These are phyloP conservation scores for Lecanoromycetidae sp. DNA, from an alignment of 2,329 filamentous ascomycete genomes.

Conservation along the genomic window DNA sequence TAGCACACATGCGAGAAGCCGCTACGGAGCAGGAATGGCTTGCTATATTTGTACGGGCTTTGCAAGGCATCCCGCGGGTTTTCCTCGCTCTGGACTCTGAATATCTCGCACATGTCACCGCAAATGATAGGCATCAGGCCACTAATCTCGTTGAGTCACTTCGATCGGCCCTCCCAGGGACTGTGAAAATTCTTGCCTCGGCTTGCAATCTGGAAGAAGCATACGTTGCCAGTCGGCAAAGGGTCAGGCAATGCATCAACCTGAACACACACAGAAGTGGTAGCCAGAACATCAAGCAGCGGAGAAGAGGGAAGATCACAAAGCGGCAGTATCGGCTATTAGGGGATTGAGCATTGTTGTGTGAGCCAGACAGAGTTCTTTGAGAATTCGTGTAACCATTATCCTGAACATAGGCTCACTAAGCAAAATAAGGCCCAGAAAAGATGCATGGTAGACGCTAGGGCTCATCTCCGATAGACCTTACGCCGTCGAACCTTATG, in stretches of 20 bases:
- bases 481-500: no score
- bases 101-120: slow-evolving; percentile 1
- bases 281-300: no score
- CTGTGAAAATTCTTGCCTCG: slow-evolving; percentile 1
- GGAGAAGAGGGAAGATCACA: no score
- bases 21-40: slow-evolving; percentile 10
- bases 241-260: neutral
- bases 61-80: slow-evolving; percentile 1
- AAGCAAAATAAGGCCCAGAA: no score
- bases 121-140: neutral
- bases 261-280: no score
- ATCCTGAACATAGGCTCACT: no score
- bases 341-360: no score
- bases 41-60: slow-evolving; percentile 1
- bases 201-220: neutral
- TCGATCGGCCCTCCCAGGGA: neutral
- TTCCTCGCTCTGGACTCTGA: slow-evolving; percentile 9
- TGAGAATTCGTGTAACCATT: no score
- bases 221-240: neutral
- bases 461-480: no score
- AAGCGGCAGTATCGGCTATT: no score
- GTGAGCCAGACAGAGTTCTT: no score
- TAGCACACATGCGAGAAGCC: slow-evolving; percentile 14
- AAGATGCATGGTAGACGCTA: no score
- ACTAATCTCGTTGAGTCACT: neutral